phyloP scores from a whole-genome alignment of 257 asterid genomes.

The Datura wrightii region DNA sequence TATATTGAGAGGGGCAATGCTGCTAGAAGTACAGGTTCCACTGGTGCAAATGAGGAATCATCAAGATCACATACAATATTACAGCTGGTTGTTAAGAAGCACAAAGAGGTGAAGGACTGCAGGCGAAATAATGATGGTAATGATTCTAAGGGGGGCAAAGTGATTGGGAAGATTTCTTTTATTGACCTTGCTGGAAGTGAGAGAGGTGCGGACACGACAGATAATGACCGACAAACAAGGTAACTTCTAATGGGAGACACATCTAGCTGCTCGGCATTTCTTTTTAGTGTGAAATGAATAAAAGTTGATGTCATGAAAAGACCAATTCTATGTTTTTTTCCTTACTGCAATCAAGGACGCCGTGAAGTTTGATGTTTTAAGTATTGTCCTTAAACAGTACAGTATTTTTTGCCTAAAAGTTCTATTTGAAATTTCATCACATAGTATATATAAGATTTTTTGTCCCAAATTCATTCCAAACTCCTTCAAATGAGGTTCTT shows the following conservation, averaged over 20 bases:
- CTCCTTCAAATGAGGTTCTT: not conserved
- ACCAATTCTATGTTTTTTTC: not conserved
- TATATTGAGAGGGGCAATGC: conserved; percentile 90
- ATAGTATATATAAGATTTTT: not conserved
- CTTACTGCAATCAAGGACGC: not conserved
- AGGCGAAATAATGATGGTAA: conserved; percentile 74
- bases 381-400: not conserved
- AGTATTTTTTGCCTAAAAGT: not conserved
- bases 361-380: not conserved
- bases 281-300: conserved; percentile 1
- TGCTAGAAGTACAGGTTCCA: conserved; percentile 93
- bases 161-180: conserved; percentile 93
- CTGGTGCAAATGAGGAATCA: conserved; percentile 99
- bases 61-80: conserved; percentile 97
- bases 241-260: conserved; percentile 41
- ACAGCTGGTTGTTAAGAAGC: conserved; percentile 91
- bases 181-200: conserved; percentile 99
- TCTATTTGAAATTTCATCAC: not conserved
- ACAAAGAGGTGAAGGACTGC: conserved; percentile 83
- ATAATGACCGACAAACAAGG: conserved; percentile 97
- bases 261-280: not conserved
- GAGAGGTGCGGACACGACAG: conserved; percentile 99
- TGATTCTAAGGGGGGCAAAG: conserved; percentile 77
- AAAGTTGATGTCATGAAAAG: not conserved
- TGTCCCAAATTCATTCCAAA: not conserved